Base-by-base conservation (phyloP, 768 basidiomycete genomes). In the Tylopilus plumbeoviolaceoides region DNA sequence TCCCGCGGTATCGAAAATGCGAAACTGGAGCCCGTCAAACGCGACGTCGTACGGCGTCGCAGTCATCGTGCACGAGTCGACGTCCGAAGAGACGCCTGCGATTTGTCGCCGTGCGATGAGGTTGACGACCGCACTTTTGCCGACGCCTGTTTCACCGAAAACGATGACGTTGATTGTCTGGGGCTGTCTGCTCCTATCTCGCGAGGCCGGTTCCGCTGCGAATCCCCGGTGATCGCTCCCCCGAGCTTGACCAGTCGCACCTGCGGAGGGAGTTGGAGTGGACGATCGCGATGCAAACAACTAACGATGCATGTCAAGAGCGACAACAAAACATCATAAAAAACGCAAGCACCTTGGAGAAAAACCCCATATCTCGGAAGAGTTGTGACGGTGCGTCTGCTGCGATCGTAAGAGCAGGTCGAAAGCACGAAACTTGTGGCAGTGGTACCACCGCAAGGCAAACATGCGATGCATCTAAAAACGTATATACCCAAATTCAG, bases 71-170 rank as follows among this genome's bases (percentile, higher is more conserved):
- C 28, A 30, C 10, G 28, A 30, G 8, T 30, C 28, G 28, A 10
- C 5, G 47, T 48, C 38, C 28, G 47, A 6, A 25, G 47, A 48
- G 38, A 40, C 28, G 3, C n/a, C 2, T 4, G 47, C 47, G 27
- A 48, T 38, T 4, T 18, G 8, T 5, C 7, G 18, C 39, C 30
- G 47, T 4, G 47, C 47, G 28, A 48, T 40, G 18, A 48, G 27
- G 39, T 48, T 48, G 27, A 48, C 47, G 38, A 48, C 47, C 18
- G 38, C 47, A 38, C 47, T 48, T 17, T 48, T 48, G 25, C 47
- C 47, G 39, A 48, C 47, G 38, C 47, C 47, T 1, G 47, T 39
- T 48, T 48, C 47, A 14, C 47, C 47, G 12, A 40, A 48, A 11
- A 48, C n/a, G 25, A 48, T 15, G 18, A 40, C 38, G 38, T 48